Evolutionary conservation across 1,284 basidiomycete genomes (phyloP).

Genomic region (Flammula alnicola): DNA sequence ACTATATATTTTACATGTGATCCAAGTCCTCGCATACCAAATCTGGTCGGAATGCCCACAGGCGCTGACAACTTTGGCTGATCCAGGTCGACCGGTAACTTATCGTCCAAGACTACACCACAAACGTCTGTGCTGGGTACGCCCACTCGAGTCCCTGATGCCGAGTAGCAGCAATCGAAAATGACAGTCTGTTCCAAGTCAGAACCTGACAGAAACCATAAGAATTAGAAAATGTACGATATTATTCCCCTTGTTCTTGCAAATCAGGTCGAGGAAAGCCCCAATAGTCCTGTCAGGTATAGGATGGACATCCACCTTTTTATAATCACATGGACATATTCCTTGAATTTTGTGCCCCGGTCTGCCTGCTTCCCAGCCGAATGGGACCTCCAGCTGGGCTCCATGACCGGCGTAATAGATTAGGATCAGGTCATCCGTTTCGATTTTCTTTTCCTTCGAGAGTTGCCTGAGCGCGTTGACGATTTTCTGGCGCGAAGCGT

Average conservation of each 20-base stretch:
- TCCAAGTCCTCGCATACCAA: constrained; percentile 26
- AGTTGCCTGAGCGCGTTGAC: no score
- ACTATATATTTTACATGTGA: constrained; percentile 27
- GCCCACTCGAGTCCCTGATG: constrained; percentile 9
- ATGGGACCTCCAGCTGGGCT: neutral
- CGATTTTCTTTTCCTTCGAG: no score
- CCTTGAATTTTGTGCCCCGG: neutral
- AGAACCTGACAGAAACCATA: no score
- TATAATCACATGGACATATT: constrained; percentile 10
- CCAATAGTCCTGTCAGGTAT: constrained; percentile 1
- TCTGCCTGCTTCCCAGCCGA: neutral
- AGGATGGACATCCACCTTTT: neutral
- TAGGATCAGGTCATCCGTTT: no score
- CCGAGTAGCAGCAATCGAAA: constrained; percentile 9
- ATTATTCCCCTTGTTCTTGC: constrained; percentile 4
- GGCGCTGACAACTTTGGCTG: no score
- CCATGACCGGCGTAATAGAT: constrained; percentile 16
- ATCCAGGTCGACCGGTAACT: no score
- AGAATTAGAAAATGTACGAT: constrained; percentile 2
- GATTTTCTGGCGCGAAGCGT: no score
- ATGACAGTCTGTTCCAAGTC: constrained; percentile 12
- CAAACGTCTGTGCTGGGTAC: no score
- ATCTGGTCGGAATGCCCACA: no score
- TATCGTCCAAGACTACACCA: no score
- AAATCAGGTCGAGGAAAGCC: neutral